These are phyloP conservation scores for Gaeumannomyces tritici DNA, from an alignment of 2,329 filamentous ascomycete species.

Conservation along the genomic window DNA sequence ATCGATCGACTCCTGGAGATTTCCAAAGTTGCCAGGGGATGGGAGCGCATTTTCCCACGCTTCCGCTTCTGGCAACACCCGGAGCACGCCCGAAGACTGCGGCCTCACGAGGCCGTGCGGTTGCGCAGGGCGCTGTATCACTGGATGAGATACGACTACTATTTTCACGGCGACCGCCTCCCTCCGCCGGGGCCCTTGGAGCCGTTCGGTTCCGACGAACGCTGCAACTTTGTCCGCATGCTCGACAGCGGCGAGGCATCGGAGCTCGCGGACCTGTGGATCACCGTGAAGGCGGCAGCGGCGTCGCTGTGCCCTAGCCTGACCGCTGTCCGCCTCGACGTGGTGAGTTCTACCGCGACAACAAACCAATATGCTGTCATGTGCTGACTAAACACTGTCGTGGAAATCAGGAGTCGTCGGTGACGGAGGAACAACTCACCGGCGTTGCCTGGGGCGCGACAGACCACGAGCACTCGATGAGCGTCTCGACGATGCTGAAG, in stretches of 20 bases:
- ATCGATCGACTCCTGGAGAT: slow-evolving; percentile 19
- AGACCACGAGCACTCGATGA: slow-evolving; percentile 17
- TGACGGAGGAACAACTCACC: slow-evolving; percentile 13
- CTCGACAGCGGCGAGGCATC: slow-evolving; percentile 32
- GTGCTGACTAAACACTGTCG: not conserved
- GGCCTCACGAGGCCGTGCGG: slow-evolving; percentile 30
- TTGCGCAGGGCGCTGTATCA: slow-evolving; percentile 40
- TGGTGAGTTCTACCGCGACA: slow-evolving; percentile 16
- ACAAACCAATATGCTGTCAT: not conserved
- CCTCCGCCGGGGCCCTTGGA: slow-evolving; percentile 12
- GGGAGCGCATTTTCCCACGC: slow-evolving; percentile 27
- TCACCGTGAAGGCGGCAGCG: slow-evolving; percentile 33
- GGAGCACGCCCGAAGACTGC: slow-evolving; percentile 31
- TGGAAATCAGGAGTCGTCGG: slow-evolving; percentile 10
- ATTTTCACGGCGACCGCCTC: slow-evolving; percentile 36
- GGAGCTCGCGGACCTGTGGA: slow-evolving; percentile 34
- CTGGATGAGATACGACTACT: slow-evolving; percentile 45
- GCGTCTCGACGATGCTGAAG: slow-evolving; percentile 32
- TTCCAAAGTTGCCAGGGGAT: slow-evolving; percentile 24
- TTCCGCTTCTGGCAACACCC: slow-evolving; percentile 30
- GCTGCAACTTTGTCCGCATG: slow-evolving; percentile 32
- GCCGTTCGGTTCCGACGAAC: slow-evolving; percentile 20
- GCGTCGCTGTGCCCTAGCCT: slow-evolving; percentile 35
- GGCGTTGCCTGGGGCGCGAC: slow-evolving; percentile 19
- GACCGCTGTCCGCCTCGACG: slow-evolving; percentile 22